phyloP scores from a whole-genome alignment of 257 asterid genomes.

The Przewalskia tangutica region DNA sequence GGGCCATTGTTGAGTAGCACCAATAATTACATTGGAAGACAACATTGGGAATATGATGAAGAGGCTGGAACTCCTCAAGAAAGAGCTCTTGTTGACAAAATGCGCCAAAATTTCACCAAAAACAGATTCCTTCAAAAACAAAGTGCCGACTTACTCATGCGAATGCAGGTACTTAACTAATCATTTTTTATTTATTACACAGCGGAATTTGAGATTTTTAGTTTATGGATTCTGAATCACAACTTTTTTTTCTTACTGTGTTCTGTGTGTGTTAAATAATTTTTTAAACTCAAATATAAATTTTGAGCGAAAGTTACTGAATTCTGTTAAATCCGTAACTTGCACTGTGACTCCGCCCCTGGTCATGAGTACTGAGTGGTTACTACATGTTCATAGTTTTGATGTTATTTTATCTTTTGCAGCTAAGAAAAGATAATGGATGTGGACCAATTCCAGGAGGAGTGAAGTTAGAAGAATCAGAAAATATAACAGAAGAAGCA shows the following conservation, averaged over 20 bases:
- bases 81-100: constrained; percentile 14
- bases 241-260: too few relatives aligned
- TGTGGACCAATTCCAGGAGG: constrained; percentile 2
- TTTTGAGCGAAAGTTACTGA: too few relatives aligned
- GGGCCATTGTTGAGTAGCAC: constrained; percentile 22
- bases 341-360: too few relatives aligned
- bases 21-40: constrained; percentile 30
- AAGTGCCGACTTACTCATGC: constrained; percentile 37
- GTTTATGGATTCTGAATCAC: too few relatives aligned
- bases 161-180: constrained; percentile 26
- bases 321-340: too few relatives aligned
- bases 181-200: too few relatives aligned
- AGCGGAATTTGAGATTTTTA: too few relatives aligned
- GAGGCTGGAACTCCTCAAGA: constrained; percentile 27
- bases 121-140: constrained; percentile 25
- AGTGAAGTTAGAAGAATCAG: constrained; percentile 17
- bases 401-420: not conserved
- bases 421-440: constrained; percentile 38
- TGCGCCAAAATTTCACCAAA: constrained; percentile 20
- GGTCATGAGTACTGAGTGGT: not conserved
- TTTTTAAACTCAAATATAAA: too few relatives aligned
- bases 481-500: constrained; percentile 24
- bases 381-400: not conserved
- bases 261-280: too few relatives aligned
- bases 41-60: constrained; percentile 33